These are phyloP conservation scores for Marasmius oreades DNA, from an alignment of 1,284 basidiomycete genomes.

Conservation along the genomic window DNA sequence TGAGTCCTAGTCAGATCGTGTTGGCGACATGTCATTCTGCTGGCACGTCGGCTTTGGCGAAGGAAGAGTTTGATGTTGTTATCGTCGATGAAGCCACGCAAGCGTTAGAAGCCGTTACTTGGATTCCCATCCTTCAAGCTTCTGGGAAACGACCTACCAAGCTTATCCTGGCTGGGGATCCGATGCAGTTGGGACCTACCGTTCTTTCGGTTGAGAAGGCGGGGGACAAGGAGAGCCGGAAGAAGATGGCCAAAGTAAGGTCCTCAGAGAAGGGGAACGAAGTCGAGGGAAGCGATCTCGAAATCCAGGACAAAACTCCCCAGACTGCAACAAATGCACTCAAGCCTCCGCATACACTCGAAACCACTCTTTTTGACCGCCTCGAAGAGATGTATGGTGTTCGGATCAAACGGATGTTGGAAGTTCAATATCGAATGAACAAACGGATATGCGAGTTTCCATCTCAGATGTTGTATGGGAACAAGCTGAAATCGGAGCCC, in stretches of 20 bases:
- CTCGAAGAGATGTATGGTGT: slow-evolving; percentile 85
- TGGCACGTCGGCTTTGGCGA: slow-evolving; percentile 75
- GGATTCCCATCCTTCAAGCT: slow-evolving; percentile 91
- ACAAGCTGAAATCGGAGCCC: slow-evolving; percentile 66
- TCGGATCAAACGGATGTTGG: slow-evolving; percentile 82
- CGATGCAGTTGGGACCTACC: slow-evolving; percentile 91
- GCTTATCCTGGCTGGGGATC: slow-evolving; percentile 87
- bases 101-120: slow-evolving; percentile 88
- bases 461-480: slow-evolving; percentile 77
- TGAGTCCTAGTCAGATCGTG: slow-evolving; percentile 65
- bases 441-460: slow-evolving; percentile 85
- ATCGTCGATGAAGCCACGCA: slow-evolving; percentile 98
- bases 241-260: slow-evolving; percentile 7
- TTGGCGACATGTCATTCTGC: slow-evolving; percentile 92
- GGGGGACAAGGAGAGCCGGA: slow-evolving; percentile 24
- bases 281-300: not conserved
- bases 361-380: slow-evolving; percentile 92
- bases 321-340: slow-evolving; percentile 28
- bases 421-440: slow-evolving; percentile 91
- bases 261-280: not conserved
- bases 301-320: not conserved
- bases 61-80: slow-evolving; percentile 82
- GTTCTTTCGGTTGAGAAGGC: slow-evolving; percentile 62
- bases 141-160: slow-evolving; percentile 78
- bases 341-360: slow-evolving; percentile 70